Evolutionary conservation across 306 rosid genomes (phyloP).

Genomic region (Quercus dentata): DNA sequence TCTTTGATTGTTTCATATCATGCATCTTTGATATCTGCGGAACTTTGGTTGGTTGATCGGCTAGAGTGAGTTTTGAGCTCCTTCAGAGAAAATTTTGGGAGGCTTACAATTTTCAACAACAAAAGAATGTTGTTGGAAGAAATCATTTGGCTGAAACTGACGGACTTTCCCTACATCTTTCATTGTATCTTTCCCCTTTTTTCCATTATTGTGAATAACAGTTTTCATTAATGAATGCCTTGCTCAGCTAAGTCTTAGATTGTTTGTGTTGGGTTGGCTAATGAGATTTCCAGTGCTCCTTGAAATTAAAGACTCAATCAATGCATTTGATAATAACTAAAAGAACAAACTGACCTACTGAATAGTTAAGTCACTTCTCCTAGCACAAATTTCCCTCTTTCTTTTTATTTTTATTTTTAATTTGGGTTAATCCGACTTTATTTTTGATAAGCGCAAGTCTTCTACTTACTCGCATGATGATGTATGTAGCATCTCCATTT

Average conservation of each 20-base stretch:
- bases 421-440: not conserved
- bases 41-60: conserved; percentile 14
- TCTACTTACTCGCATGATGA: not conserved
- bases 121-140: conserved; percentile 17
- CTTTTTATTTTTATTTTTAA: not conserved
- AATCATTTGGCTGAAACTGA: not conserved
- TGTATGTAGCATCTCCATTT: not conserved
- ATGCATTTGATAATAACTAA: not conserved
- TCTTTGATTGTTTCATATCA: not conserved
- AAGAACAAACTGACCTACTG: not conserved
- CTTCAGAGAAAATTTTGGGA: conserved; percentile 11
- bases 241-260: not conserved
- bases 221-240: not conserved
- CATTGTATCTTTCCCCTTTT: not conserved
- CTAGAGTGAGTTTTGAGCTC: conserved; percentile 32
- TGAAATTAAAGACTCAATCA: not conserved
- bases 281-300: not conserved
- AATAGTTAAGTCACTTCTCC: not conserved
- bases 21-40: not conserved
- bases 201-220: not conserved
- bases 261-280: not conserved
- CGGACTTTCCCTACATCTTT: not conserved
- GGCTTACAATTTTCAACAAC: conserved; percentile 1
- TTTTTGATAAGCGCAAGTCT: not conserved
- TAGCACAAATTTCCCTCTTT: not conserved